phyloP scores from a whole-genome alignment of 2,329 filamentous ascomycete genomes.

The Phialocephala sp. region DNA sequence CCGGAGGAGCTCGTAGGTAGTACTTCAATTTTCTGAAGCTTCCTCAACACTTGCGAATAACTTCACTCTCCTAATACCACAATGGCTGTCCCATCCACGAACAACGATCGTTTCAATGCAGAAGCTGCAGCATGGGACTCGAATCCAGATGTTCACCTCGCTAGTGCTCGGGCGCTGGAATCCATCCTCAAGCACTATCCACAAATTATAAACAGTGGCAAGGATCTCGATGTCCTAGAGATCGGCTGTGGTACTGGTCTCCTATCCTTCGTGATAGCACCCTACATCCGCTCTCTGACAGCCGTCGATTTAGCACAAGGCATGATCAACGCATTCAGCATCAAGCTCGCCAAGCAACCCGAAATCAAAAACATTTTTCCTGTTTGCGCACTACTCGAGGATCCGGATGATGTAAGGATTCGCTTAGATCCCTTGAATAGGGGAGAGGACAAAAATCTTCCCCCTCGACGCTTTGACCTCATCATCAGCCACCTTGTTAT shows the following conservation, averaged over 20 bases:
- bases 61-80: background rate
- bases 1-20: background rate
- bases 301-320: slow-evolving; percentile 59
- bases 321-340: slow-evolving; percentile 58
- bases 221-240: slow-evolving; percentile 71
- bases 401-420: slow-evolving; percentile 54
- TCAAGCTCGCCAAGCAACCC: slow-evolving; percentile 47
- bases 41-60: background rate
- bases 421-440: slow-evolving; percentile 40
- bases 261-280: slow-evolving; percentile 62
- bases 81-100: background rate
- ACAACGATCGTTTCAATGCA: slow-evolving; percentile 57
- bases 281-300: slow-evolving; percentile 53
- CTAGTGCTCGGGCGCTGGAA: slow-evolving; percentile 50
- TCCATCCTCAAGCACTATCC: slow-evolving; percentile 51
- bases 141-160: slow-evolving; percentile 55
- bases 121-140: slow-evolving; percentile 60
- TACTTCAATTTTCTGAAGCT: background rate
- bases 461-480: slow-evolving; percentile 53
- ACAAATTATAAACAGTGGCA: slow-evolving; percentile 33
- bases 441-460: background rate
- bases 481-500: slow-evolving; percentile 59
- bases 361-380: slow-evolving; percentile 51
- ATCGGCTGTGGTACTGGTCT: slow-evolving; percentile 96
- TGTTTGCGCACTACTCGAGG: slow-evolving; percentile 53